A percentile compares a stretch with the other conserved stretches of the same genome.
These are phyloP conservation scores for Cercospora sp. DNA, from an alignment of 2,329 filamentous ascomycete species.

Conservation along the genomic window DNA sequence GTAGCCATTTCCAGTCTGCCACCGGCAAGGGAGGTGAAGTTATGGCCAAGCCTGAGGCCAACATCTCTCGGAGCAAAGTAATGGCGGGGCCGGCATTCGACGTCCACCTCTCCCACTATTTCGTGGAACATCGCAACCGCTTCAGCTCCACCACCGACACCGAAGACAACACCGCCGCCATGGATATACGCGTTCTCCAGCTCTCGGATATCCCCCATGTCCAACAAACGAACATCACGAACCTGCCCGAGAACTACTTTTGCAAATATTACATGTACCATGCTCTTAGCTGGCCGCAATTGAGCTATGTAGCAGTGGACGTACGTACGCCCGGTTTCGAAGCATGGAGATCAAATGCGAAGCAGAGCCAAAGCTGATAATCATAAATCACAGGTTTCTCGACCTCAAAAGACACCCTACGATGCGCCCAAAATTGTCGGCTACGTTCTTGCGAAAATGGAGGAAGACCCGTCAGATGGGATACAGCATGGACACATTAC, in stretches of 20 bases:
- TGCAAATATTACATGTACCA: conserved; percentile 99
- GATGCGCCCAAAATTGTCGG: conserved; percentile 97
- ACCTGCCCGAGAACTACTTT: conserved; percentile 99
- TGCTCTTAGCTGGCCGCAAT: conserved; percentile 94
- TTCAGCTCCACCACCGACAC: too few species aligned
- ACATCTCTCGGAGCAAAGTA: neutral
- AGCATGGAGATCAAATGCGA: too few species aligned
- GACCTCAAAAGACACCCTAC: conserved; percentile 73
- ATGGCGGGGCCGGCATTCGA: neutral
- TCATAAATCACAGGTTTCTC: too few species aligned
- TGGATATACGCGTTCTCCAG: conserved; percentile 88
- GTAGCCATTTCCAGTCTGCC: neutral
- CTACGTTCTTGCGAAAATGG: conserved; percentile 99
- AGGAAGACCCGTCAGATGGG: conserved; percentile 91
- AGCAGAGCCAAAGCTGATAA: too few species aligned
- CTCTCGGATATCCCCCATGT: conserved; percentile 85
- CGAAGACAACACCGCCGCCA: conserved; percentile 51
- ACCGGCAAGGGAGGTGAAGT: neutral
- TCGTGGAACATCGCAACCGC: neutral
- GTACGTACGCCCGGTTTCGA: too few species aligned
- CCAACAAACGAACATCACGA: conserved; percentile 98
- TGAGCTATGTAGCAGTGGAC: conserved; percentile 95
- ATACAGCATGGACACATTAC: conserved; percentile 96
- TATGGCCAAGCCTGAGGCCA: neutral
- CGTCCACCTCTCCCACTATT: neutral